Conservation (phyloP, 345 rosid species). For the Raphanus raphanistrum region DNA sequence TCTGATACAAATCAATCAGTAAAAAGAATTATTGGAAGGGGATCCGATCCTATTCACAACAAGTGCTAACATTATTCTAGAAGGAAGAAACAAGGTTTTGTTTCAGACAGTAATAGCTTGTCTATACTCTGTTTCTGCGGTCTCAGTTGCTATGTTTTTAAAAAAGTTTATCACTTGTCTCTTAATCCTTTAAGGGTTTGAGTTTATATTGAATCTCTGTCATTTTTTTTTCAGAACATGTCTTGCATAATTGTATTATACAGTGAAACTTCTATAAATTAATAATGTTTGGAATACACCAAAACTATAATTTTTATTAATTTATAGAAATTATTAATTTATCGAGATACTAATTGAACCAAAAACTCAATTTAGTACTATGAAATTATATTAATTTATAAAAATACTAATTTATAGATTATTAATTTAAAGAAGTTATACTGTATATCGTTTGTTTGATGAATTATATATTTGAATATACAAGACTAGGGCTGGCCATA, state of each 20-base stretch:
- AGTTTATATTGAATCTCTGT: conserved; percentile 3
- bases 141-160: not conserved
- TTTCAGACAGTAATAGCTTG: conserved; percentile 7
- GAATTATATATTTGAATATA: not conserved
- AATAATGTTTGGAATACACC: too few species aligned
- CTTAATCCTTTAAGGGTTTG: conserved; percentile 13
- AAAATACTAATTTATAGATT: too few species aligned
- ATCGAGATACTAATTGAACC: too few species aligned
- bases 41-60: conserved; percentile 94
- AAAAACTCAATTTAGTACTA: too few species aligned
- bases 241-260: not conserved
- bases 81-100: not conserved
- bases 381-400: too few species aligned
- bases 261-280: too few species aligned
- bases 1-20: conserved; percentile 61
- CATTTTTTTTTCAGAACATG: not conserved
- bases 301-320: too few species aligned
- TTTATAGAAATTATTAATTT: too few species aligned
- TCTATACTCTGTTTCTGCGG: conserved; percentile 5
- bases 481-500: not conserved
- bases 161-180: not conserved
- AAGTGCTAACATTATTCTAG: conserved; percentile 44
- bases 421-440: too few species aligned
- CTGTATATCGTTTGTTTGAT: not conserved
- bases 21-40: conserved; percentile 65